These are phyloP conservation scores for Neonectria faginata DNA, from an alignment of 2,329 filamentous ascomycete species.

Conservation along the genomic window DNA sequence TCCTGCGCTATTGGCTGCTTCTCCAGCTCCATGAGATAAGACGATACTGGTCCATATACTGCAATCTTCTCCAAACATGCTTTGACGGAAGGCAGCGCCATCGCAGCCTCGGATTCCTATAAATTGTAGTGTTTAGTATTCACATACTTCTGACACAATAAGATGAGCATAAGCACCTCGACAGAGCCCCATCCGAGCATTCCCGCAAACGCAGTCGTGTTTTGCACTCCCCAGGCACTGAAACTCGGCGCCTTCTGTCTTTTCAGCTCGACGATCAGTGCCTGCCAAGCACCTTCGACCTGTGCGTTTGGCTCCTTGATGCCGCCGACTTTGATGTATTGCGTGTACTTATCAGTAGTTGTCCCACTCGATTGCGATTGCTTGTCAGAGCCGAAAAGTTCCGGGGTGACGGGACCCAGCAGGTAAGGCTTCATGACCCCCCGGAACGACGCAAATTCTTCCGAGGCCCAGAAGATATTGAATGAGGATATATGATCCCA, in stretches of 20 bases:
- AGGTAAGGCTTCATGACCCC: constrained; percentile 7
- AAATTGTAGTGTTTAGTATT: not conserved
- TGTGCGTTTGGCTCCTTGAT: not conserved
- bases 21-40: not conserved
- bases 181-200: not conserved
- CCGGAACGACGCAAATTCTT: constrained; percentile 11
- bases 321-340: not conserved
- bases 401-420: constrained; percentile 1
- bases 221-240: not conserved
- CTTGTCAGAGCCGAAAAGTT: not conserved
- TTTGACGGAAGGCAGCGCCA: not conserved
- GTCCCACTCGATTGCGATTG: not conserved
- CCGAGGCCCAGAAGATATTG: constrained; percentile 7
- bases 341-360: not conserved
- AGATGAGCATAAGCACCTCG: not conserved
- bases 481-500: constrained; percentile 11
- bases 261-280: not conserved
- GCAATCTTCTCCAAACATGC: not conserved
- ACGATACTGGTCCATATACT: not conserved
- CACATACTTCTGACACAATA: not conserved
- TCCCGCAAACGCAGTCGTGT: not conserved
- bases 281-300: constrained; percentile 3
- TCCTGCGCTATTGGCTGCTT: not conserved
- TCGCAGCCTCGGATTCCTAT: constrained; percentile 3
- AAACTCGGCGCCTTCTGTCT: not conserved